Evolutionary conservation across 495 filamentous ascomycete genomes (phyloP), one percentile per base, ranked within the genome.

Genomic region (Cudoniella acicularis): DNA sequence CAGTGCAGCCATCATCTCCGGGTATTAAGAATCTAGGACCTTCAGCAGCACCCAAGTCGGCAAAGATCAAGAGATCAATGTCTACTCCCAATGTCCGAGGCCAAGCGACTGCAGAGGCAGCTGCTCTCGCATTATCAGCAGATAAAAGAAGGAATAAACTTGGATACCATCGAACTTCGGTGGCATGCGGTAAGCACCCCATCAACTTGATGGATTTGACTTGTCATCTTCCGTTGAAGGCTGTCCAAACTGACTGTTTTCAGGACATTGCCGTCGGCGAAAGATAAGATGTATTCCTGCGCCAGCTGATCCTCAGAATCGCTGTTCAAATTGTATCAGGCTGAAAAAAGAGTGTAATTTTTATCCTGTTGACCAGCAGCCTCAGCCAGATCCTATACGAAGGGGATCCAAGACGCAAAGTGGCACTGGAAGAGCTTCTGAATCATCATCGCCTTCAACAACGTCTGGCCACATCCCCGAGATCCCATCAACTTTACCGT

Each of bases 281-380:
- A 98, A 98, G 73, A 98, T 98, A 61, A 80, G 94, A 72, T 98
- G 94, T 75, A 82, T 96, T 48, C 80, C 91, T 42, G 85, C 89
- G 26, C 64, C 76, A 78, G 49, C 87, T 62, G 93, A 98, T 68
- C 72, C 82, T 13, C 83, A 91, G 66, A 88, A 89, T 50, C 87
- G 94, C 59, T 98, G 94, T 72, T 87, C 89, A 57, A 96, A 96
- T 73, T 98, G 94, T 74, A 97, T 98, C 63, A 87, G 91, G 50
- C 79, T 98, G 70, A 93, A 95, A 69, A 98, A 96, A 71, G 92
- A 96, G 57, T 98, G 94, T 72, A 88, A 89, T 68, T 98, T 97
- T 75, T 90, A 86, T 68, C 90, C 93, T 10, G 92, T 97, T 24
- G 92, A 96, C 56, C 90, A 93, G 72, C 87, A 88, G 65, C 87